Evolutionary conservation across 2,329 filamentous ascomycete species (phyloP).

Genomic region (Ciborinia camelliae): DNA sequence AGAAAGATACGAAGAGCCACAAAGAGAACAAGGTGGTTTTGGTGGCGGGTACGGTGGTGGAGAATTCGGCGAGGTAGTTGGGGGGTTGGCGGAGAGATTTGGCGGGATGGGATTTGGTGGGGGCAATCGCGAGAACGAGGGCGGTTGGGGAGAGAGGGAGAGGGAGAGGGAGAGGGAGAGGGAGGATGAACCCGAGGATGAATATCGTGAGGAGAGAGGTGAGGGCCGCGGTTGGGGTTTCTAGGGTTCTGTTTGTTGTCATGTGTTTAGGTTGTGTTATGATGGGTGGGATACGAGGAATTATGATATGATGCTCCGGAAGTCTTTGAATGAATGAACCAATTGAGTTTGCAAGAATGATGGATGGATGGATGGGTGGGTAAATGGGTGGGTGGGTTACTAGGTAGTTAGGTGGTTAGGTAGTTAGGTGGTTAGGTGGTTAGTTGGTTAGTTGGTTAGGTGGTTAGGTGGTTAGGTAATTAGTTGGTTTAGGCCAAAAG

Average conservation of each 20-base stretch:
- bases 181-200: slow-evolving; percentile 2
- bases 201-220: slow-evolving; percentile 45
- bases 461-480: no score
- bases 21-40: slow-evolving; percentile 17
- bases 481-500: background rate
- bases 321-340: background rate
- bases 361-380: no score
- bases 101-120: slow-evolving; percentile 13
- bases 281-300: background rate
- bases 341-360: background rate
- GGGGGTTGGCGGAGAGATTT: slow-evolving; percentile 18
- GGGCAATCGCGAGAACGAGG: background rate
- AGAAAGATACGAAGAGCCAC: background rate
- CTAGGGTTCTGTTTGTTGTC: background rate
- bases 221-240: slow-evolving; percentile 9
- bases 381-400: no score
- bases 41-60: slow-evolving; percentile 17
- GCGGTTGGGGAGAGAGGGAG: background rate
- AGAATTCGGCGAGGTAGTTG: slow-evolving; percentile 12
- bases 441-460: no score
- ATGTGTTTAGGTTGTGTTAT: background rate
- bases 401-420: no score
- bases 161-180: background rate
- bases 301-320: background rate
- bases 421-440: no score